These are phyloP conservation scores for Pythium vanterpoolii DNA, from an alignment of 352 stramenopile species.

Conservation along the genomic window DNA sequence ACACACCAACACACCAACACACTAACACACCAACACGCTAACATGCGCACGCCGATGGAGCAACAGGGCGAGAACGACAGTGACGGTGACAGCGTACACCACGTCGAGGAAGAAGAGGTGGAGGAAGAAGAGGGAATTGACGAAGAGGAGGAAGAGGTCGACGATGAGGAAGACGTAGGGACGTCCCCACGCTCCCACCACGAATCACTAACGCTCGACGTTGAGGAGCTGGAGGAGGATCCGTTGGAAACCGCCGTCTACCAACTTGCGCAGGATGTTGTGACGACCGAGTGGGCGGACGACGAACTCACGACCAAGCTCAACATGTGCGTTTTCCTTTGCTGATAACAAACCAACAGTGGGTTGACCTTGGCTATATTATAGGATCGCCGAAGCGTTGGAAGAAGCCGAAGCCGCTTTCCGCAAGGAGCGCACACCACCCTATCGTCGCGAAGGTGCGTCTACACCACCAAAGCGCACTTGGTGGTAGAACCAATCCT, in stretches of 20 bases:
- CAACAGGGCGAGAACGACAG: neutral
- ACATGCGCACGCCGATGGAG: neutral
- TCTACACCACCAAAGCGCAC: too few relatives aligned
- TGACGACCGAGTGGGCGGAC: slow-evolving; percentile 45
- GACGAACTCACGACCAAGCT: slow-evolving; percentile 67
- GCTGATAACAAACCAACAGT: slow-evolving; percentile 5
- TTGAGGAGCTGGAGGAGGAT: slow-evolving; percentile 44
- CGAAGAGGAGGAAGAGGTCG: slow-evolving; percentile 8
- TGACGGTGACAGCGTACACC: neutral
- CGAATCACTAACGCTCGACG: slow-evolving; percentile 27
- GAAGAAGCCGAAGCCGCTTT: slow-evolving; percentile 78
- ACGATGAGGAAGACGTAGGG: slow-evolving; percentile 1
- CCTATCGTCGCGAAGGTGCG: slow-evolving; percentile 69
- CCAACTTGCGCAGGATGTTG: slow-evolving; percentile 67
- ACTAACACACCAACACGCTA: neutral
- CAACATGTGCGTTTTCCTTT: slow-evolving; percentile 52
- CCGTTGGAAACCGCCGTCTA: slow-evolving; percentile 56
- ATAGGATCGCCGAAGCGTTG: slow-evolving; percentile 70
- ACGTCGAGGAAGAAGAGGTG: neutral
- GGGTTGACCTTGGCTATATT: neutral
- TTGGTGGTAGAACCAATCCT: neutral
- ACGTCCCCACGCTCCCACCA: slow-evolving; percentile 4
- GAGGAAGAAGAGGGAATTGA: slow-evolving; percentile 15
- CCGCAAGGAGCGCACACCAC: slow-evolving; percentile 65
- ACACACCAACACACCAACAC: neutral